Percentiles rank a stretch among this genome's conserved stretches.
Conservation (phyloP, 257 asterid species). For the Anisodus tanguticus region DNA sequence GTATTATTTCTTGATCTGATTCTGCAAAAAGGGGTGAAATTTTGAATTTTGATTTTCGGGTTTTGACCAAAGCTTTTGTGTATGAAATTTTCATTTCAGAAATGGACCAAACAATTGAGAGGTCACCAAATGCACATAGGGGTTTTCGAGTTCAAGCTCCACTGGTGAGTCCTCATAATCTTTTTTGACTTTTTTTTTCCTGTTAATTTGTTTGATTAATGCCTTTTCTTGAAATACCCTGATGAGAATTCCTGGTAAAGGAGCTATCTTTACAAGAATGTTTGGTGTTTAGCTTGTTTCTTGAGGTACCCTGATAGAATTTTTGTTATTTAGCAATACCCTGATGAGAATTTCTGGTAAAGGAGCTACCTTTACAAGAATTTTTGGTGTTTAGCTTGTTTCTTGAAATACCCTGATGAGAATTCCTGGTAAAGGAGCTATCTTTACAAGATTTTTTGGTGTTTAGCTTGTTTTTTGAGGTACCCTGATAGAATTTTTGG, state of each 20-base stretch:
- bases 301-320: not conserved
- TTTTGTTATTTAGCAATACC: not conserved
- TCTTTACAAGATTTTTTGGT: not conserved
- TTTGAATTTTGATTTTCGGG: not conserved
- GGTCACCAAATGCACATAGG: slow-evolving; percentile 79
- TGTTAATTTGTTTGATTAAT: slow-evolving; percentile 25
- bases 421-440: not conserved
- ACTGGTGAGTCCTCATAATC: slow-evolving; percentile 58
- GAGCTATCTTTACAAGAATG: slow-evolving; percentile 16
- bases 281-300: slow-evolving; percentile 22
- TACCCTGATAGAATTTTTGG: not conserved
- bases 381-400: not conserved
- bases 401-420: not conserved
- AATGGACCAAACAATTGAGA: slow-evolving; percentile 73
- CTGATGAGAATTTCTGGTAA: not conserved
- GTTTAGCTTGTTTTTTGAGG: not conserved
- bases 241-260: slow-evolving; percentile 27
- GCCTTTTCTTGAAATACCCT: slow-evolving; percentile 25
- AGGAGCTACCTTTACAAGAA: not conserved
- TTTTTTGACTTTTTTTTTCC: slow-evolving; percentile 29
- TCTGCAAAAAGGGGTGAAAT: not conserved
- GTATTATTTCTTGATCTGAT: slow-evolving; percentile 25
- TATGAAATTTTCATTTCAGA: slow-evolving; percentile 44
- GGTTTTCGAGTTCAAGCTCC: slow-evolving; percentile 88
- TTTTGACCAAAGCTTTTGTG: slow-evolving; percentile 42